These are phyloP conservation scores for Cryoendolithus antarcticus DNA, from an alignment of 2,329 filamentous ascomycete species.

Conservation along the genomic window DNA sequence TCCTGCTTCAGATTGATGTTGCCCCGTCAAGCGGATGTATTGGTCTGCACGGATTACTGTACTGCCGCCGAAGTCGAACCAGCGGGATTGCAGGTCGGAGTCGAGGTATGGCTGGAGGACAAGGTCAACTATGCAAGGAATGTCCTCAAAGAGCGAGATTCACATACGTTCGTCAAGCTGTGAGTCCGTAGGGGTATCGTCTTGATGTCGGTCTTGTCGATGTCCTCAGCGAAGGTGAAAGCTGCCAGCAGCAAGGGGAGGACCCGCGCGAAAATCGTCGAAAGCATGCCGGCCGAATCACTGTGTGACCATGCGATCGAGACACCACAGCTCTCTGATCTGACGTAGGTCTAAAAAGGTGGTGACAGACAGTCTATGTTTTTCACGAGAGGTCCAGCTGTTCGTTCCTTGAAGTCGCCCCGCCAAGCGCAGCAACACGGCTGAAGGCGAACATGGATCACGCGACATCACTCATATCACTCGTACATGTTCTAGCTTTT, in stretches of 20 bases:
- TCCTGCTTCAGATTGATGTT: conserved; percentile 79
- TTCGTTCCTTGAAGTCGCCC: too few species aligned
- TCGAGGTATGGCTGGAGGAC: conserved; percentile 74
- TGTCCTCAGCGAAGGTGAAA: conserved; percentile 15
- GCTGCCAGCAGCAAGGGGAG: conserved; percentile 20
- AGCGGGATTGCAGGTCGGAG: conserved; percentile 94
- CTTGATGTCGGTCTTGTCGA: conserved; percentile 18
- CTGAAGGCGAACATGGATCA: too few species aligned
- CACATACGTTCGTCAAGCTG: conserved; percentile 18
- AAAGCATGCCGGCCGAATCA: too few species aligned
- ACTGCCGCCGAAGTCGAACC: conserved; percentile 98
- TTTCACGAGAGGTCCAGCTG: too few species aligned
- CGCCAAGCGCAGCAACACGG: too few species aligned
- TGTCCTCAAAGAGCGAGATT: neutral
- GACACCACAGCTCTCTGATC: too few species aligned
- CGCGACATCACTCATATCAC: too few species aligned
- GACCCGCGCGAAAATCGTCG: conserved; percentile 3
- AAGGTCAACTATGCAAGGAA: conserved; percentile 1
- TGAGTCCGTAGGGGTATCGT: conserved; percentile 25
- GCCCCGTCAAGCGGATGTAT: conserved; percentile 85
- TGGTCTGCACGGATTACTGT: conserved; percentile 66
- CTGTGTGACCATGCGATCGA: too few species aligned
- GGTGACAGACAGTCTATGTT: too few species aligned
- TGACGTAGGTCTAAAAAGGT: too few species aligned
- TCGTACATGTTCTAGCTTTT: too few species aligned